Evolutionary conservation across 2,329 filamentous ascomycete genomes (phyloP), one percentile per base, ranked within the genome.

Genomic region (Clonostachys rhizophaga): DNA sequence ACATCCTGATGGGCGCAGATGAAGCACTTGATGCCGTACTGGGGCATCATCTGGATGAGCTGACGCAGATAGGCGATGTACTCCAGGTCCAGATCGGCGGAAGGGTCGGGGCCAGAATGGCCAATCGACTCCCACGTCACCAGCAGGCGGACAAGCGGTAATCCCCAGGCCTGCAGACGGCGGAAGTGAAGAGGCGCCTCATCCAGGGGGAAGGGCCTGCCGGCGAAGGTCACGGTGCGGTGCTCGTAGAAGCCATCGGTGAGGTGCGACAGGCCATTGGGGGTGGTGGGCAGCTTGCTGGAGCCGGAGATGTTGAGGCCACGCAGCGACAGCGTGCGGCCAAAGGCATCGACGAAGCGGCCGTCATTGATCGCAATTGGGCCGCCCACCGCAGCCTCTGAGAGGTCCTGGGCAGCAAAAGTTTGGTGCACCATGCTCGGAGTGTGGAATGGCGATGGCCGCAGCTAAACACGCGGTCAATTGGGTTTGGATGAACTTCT

Each of bases 1-100:
- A 70, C 67, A 40, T 71, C 68, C 50, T 71, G 68, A 18, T 71
- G 68, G 1, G 65, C 67, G 48, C 69, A 70, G n/a, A 71, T 46
- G 48, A 71, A 71, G 51, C 67, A 68, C 47, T 64, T 64, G 41
- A 71, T 57, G 18, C 68, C 68, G 42, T 65, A 67, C 39, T 52
- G 48, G 0, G 66, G 61, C 58, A 70, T 70, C 46, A 68, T 48
- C 34, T 63, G 58, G 5, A 71, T 52, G 16, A 71, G 59, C 20
- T 56, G 51, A 11, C 60, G 58, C 10, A 71, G 54, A 46, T 69
- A 71, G 5, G 51, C 58, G 9, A 71, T 63, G 45, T 71, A 71
- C 47, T 68, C 66, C 7, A 64, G 46, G 47, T 71, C 68, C 5
- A 63, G 51, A 47, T 69, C 58, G n/a, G 51, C 55, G 37, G 49